Evolutionary conservation across 768 basidiomycete species (phyloP).

Genomic region (Rhizopogon rudus): DNA sequence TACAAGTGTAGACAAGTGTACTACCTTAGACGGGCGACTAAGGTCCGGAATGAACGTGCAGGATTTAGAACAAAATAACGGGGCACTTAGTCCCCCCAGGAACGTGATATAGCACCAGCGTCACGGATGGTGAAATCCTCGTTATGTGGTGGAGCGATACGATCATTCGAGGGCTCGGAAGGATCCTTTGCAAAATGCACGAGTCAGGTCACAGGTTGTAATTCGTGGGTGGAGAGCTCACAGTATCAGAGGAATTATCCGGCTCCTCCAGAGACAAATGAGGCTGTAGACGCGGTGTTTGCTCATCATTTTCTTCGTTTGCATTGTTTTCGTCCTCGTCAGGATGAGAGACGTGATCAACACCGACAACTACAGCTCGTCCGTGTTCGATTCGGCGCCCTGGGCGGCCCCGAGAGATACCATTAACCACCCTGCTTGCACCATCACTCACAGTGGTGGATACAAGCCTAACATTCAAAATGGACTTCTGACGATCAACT

Average conservation of each 20-base stretch:
- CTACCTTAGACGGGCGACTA: conserved; percentile 14
- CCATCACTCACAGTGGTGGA: background rate
- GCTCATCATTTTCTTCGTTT: conserved; percentile 1
- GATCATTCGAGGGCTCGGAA: conserved; percentile 7
- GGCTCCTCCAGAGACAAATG: conserved; percentile 2
- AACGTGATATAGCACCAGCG: conserved; percentile 29
- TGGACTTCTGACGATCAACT: conserved; percentile 1
- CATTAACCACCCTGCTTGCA: conserved; percentile 1
- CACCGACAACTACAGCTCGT: conserved; percentile 1
- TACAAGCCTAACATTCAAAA: conserved; percentile 23
- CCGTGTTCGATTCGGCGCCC: conserved; percentile 11
- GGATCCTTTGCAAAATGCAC: conserved; percentile 5
- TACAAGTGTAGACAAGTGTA: conserved; percentile 8
- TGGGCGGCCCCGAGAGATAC: conserved; percentile 18
- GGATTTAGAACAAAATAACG: conserved; percentile 7
- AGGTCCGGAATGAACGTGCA: conserved; percentile 28
- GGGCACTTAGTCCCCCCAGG: conserved; percentile 26
- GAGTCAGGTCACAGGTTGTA: conserved; percentile 6
- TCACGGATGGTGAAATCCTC: conserved; percentile 25
- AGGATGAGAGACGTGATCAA: background rate
- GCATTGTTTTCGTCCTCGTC: background rate
- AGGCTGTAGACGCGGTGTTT: conserved; percentile 1
- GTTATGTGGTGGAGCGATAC: conserved; percentile 8
- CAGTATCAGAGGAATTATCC: background rate
- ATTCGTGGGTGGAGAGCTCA: background rate